Percentiles rank a stretch among this genome's conserved stretches.
Evolutionary conservation across 202 grass and related monocot genomes (phyloP).

Genomic region (Bolboschoenoplectus hybrid): DNA sequence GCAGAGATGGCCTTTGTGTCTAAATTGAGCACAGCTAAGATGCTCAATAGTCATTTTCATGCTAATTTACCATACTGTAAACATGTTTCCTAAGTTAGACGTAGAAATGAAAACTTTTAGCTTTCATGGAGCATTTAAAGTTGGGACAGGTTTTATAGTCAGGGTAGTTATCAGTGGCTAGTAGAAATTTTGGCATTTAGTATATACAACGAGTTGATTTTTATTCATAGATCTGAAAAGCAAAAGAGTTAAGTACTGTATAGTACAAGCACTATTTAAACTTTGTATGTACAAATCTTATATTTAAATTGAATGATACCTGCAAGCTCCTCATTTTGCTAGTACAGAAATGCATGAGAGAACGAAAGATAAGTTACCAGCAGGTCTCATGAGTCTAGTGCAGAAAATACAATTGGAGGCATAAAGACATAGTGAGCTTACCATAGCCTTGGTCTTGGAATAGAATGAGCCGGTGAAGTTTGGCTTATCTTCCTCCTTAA

Average conservation of each 20-base stretch:
- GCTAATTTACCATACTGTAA: background rate
- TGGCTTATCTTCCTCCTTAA: constrained; percentile 78
- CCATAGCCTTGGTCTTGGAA: constrained; percentile 86
- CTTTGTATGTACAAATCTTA: background rate
- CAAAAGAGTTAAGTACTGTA: background rate
- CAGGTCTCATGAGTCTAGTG: constrained; percentile 11
- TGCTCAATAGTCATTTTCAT: background rate
- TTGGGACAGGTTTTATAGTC: background rate
- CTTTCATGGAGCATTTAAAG: background rate
- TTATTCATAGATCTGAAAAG: constrained; percentile 24
- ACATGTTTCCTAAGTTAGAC: background rate
- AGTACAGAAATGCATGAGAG: background rate
- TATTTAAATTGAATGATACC: constrained; percentile 18
- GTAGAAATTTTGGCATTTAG: background rate
- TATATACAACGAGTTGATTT: background rate
- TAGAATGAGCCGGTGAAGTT: constrained; percentile 82
- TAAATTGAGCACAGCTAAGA: background rate
- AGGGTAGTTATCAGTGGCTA: background rate
- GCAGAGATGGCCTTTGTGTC: background rate
- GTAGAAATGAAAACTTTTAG: background rate
- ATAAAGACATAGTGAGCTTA: constrained; percentile 36
- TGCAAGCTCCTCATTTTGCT: background rate
- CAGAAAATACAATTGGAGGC: constrained; percentile 20
- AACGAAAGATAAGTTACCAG: constrained; percentile 24
- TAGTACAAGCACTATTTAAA: background rate